These are phyloP conservation scores for Tillandsia leiboldiana DNA, from an alignment of 176 grass and related monocot genomes.

Conservation along the genomic window DNA sequence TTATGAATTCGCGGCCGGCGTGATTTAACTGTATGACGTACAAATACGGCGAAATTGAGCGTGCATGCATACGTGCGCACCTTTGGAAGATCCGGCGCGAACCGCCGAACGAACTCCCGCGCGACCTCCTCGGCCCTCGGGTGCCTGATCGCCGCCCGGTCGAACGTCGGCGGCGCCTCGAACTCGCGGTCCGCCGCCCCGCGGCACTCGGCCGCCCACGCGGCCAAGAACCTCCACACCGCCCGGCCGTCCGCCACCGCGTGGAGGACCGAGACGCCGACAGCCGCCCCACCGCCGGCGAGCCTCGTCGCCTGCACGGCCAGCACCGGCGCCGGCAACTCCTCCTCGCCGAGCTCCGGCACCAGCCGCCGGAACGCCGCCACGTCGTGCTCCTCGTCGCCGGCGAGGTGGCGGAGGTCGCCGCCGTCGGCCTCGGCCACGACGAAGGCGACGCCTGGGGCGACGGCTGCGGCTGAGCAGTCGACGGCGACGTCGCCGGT, in stretches of 20 bases:
- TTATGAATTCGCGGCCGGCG: too few species aligned
- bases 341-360: conserved; percentile 22
- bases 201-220: conserved; percentile 28
- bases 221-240: conserved; percentile 38
- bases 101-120: conserved; percentile 11
- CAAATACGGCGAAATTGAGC: background rate
- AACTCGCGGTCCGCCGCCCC: background rate
- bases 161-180: conserved; percentile 17
- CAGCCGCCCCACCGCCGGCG: background rate
- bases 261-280: conserved; percentile 33
- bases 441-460: conserved; percentile 2
- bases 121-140: conserved; percentile 13
- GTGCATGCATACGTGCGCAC: background rate
- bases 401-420: conserved; percentile 14
- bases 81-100: conserved; percentile 20
- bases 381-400: conserved; percentile 17
- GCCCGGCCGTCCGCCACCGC: conserved; percentile 30
- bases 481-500: conserved; percentile 29
- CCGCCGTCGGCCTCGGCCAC: conserved; percentile 11
- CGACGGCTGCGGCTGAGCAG: conserved; percentile 19
- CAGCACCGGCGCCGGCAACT: conserved; percentile 32
- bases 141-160: conserved; percentile 21
- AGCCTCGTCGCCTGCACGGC: conserved; percentile 43
- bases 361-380: conserved; percentile 22
- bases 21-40: too few species aligned